Evolutionary conservation across 768 basidiomycete species (phyloP).

Genomic region (Favolaschia claudopus): DNA sequence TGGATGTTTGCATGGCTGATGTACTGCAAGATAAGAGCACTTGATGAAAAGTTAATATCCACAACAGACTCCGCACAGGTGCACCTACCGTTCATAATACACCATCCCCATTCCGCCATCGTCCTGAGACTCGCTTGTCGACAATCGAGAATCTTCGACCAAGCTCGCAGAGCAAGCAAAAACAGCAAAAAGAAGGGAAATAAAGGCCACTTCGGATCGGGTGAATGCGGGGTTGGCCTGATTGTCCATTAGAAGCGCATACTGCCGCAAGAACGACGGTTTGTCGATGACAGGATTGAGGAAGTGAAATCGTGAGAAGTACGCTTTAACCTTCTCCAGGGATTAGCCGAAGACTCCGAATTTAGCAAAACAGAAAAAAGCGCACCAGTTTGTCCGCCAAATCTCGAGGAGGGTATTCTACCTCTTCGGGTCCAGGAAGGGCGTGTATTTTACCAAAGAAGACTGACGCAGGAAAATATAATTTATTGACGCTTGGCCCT

Average conservation of each 20-base stretch:
- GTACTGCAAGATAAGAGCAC: conserved; percentile 89
- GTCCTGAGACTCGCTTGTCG: conserved; percentile 62
- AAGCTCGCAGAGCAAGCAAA: conserved; percentile 89
- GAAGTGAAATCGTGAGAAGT: conserved; percentile 88
- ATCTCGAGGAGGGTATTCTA: conserved; percentile 86
- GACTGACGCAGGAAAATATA: conserved; percentile 88
- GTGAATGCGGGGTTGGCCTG: conserved; percentile 58
- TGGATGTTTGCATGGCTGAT: conserved; percentile 90
- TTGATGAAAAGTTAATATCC: conserved; percentile 42
- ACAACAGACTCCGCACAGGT: conserved; percentile 10
- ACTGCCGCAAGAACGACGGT: conserved; percentile 78
- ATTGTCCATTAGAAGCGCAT: conserved; percentile 78
- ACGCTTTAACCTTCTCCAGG: conserved; percentile 74
- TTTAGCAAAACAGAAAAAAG: conserved; percentile 29
- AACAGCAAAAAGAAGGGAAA: conserved; percentile 84
- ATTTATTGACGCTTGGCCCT: conserved; percentile 80
- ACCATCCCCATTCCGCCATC: conserved; percentile 91
- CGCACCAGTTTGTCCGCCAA: conserved; percentile 86
- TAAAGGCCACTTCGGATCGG: conserved; percentile 74
- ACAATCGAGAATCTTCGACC: conserved; percentile 74
- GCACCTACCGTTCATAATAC: conserved; percentile 82
- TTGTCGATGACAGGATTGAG: conserved; percentile 89
- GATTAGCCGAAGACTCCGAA: conserved; percentile 32
- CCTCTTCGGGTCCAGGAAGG: conserved; percentile 83
- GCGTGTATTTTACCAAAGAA: conserved; percentile 89